Conservation (phyloP, 2,329 filamentous ascomycete species). For the Colletotrichum sublineola region DNA sequence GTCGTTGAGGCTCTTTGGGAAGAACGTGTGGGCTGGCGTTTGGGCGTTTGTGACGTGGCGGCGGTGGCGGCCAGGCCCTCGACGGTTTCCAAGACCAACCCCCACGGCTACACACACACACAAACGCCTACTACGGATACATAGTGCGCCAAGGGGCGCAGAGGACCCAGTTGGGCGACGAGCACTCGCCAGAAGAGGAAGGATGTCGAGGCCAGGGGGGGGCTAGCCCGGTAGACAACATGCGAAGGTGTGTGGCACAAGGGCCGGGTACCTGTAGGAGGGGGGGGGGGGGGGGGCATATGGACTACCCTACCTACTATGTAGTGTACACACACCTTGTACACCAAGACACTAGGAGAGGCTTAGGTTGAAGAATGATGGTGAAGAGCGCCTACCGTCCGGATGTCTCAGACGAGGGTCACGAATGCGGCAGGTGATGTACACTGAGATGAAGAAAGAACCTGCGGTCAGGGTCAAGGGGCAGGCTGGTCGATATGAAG, state of each 20-base stretch:
- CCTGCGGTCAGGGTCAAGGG: conserved; percentile 31
- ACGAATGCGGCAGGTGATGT: conserved; percentile 24
- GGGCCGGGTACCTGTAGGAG: conserved; percentile 43
- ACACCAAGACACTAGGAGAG: conserved; percentile 37
- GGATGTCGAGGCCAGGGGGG: conserved; percentile 19
- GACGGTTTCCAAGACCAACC: conserved; percentile 6
- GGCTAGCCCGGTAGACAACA: conserved; percentile 29
- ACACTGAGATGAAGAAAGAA: conserved; percentile 20
- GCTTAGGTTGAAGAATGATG: conserved; percentile 45
- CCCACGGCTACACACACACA: conserved; percentile 27
- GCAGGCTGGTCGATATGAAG: conserved; percentile 27
- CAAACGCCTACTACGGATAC: too few species aligned
- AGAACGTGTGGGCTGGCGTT: conserved; percentile 30
- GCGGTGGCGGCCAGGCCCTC: conserved; percentile 3
- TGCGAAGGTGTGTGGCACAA: conserved; percentile 46
- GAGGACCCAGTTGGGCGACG: conserved; percentile 36
- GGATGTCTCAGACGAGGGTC: conserved; percentile 27
- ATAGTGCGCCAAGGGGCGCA: not conserved
- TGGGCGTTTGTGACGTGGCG: conserved; percentile 17
- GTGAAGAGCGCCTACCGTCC: conserved; percentile 27
- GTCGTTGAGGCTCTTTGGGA: conserved; percentile 39
- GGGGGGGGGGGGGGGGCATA: conserved; percentile 17
- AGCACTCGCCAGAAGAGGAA: conserved; percentile 38
- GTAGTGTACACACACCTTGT: too few species aligned
- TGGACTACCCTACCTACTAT: conserved; percentile 31